Conservation (phyloP, 2,329 filamentous ascomycete genomes). For the Colletotrichum sidae region DNA sequence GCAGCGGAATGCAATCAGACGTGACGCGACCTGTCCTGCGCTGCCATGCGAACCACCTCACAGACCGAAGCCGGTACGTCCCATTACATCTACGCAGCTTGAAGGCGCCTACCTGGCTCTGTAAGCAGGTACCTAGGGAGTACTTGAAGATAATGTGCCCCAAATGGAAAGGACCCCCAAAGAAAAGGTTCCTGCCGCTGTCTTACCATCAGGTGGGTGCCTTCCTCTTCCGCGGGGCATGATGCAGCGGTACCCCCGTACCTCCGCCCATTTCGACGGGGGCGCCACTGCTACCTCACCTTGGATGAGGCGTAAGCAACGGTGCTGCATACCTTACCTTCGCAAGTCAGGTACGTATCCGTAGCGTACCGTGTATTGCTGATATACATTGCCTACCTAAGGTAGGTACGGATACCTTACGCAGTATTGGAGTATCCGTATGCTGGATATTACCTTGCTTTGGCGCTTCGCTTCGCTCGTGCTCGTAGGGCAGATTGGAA, state of each 20-base stretch:
- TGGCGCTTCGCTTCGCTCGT: background rate
- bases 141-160: no score
- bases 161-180: background rate
- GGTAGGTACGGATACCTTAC: no score
- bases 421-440: no score
- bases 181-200: slow-evolving; percentile 4
- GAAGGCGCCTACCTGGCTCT: no score
- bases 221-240: slow-evolving; percentile 8
- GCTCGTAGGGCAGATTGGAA: slow-evolving; percentile 29
- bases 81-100: no score
- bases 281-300: background rate
- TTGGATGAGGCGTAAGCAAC: background rate
- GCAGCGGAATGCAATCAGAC: slow-evolving; percentile 3
- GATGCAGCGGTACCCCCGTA: background rate
- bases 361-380: no score
- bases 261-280: slow-evolving; percentile 15
- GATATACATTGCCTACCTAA: no score
- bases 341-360: no score
- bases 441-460: no score
- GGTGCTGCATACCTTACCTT: background rate
- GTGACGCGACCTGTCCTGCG: no score
- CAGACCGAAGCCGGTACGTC: background rate
- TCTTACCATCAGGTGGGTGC: background rate
- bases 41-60: slow-evolving; percentile 1
- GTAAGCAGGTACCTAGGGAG: no score